Percentiles rank a stretch among this genome's conserved stretches.
phyloP scores from a whole-genome alignment of 371 early-diverging fungal species.

The Actinomortierella ambigua region DNA sequence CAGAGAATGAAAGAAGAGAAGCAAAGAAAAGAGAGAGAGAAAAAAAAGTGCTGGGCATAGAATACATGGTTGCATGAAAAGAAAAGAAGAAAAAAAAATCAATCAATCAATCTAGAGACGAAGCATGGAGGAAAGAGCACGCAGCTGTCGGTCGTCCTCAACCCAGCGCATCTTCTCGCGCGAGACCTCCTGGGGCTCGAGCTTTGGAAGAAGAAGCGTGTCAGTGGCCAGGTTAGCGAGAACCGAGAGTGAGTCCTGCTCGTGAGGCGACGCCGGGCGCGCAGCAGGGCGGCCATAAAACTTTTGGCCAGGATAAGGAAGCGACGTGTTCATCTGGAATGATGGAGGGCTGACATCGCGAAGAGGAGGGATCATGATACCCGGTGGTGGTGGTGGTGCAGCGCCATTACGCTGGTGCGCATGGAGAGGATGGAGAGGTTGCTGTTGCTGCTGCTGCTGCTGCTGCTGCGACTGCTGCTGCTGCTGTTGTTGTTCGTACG shows the following conservation, averaged over 20 bases:
- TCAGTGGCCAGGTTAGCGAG: conserved; percentile 39
- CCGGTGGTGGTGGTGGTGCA: conserved; percentile 5
- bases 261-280: conserved; percentile 12
- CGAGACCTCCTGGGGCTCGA: conserved; percentile 45
- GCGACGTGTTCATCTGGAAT: too few relatives aligned
- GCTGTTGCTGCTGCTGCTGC: conserved; percentile 46
- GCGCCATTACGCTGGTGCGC: too few relatives aligned
- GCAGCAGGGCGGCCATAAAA: conserved; percentile 15
- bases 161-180: conserved; percentile 49
- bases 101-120: conserved; percentile 29
- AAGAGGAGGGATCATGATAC: too few relatives aligned
- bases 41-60: not conserved
- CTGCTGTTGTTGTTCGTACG: too few relatives aligned
- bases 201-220: conserved; percentile 27
- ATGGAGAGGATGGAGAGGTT: too few relatives aligned
- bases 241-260: conserved; percentile 40
- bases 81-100: not conserved
- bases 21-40: too few relatives aligned
- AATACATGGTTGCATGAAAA: conserved; percentile 1
- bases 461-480: conserved; percentile 4
- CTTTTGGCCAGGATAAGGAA: not conserved
- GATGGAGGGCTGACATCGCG: too few relatives aligned
- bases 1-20: not conserved
- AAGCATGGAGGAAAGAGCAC: conserved; percentile 47
- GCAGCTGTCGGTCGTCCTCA: conserved; percentile 54